phyloP scores from a whole-genome alignment of 305 asterid genomes.

The Rubia occidens region DNA sequence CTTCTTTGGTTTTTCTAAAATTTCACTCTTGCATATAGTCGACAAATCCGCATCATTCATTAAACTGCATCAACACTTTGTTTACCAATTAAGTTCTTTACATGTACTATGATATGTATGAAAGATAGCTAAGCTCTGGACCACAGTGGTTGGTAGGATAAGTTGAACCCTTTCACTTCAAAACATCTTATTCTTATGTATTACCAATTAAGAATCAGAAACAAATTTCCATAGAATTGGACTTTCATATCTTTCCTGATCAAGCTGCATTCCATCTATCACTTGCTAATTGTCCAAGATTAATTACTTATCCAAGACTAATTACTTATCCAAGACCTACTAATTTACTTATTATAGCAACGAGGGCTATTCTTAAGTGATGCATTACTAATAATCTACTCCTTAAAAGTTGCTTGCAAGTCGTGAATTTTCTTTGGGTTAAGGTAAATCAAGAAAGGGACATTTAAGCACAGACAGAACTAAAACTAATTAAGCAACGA shows the following conservation, averaged over 20 bases:
- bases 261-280: neutral
- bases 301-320: too few relatives aligned
- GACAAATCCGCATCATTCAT: too few relatives aligned
- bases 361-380: neutral
- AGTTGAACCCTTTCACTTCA: neutral
- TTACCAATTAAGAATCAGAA: neutral
- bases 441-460: neutral
- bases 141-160: neutral
- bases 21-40: too few relatives aligned
- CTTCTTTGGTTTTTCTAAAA: too few relatives aligned
- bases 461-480: too few relatives aligned
- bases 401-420: neutral
- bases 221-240: neutral
- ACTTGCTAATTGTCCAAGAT: neutral
- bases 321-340: neutral
- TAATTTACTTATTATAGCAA: neutral
- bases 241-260: neutral
- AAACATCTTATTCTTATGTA: neutral
- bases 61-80: neutral
- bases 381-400: neutral
- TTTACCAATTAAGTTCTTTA: neutral
- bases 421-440: neutral
- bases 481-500: neutral
- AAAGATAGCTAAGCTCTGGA: neutral
- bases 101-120: neutral